These are phyloP conservation scores for Eremomyces bilateralis DNA, from an alignment of 495 filamentous ascomycete genomes.

Conservation along the genomic window DNA sequence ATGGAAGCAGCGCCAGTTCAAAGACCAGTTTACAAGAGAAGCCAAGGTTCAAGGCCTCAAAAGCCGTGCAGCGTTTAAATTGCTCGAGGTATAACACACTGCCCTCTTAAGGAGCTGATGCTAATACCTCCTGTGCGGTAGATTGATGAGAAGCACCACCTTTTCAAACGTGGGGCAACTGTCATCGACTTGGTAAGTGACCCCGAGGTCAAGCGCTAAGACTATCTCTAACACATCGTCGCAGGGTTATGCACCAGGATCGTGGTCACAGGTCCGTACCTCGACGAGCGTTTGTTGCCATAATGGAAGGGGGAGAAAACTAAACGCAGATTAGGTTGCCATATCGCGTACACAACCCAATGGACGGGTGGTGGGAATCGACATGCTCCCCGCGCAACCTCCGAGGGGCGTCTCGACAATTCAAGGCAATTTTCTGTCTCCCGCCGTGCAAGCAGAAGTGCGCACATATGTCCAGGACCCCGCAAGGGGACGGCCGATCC, in stretches of 20 bases:
- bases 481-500: conserved; percentile 30
- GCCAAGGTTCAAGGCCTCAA: conserved; percentile 60
- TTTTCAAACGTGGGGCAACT: conserved; percentile 62
- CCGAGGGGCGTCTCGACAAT: conserved; percentile 77
- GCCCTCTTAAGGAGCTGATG: not conserved
- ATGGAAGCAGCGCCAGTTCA: conserved; percentile 61
- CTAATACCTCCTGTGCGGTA: too few relatives aligned
- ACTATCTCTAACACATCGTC: conserved; percentile 5
- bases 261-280: conserved; percentile 90
- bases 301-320: too few relatives aligned
- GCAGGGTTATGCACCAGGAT: conserved; percentile 85
- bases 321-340: too few relatives aligned
- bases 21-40: conserved; percentile 44
- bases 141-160: conserved; percentile 57
- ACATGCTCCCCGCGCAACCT: conserved; percentile 78
- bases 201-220: not conserved
- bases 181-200: conserved; percentile 64
- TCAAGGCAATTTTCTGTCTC: conserved; percentile 74
- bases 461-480: conserved; percentile 50
- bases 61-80: conserved; percentile 81
- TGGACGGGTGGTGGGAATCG: conserved; percentile 72
- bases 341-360: conserved; percentile 48
- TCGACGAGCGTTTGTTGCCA: too few relatives aligned
- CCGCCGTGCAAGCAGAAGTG: conserved; percentile 47
- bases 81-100: conserved; percentile 39